Percentiles rank a stretch among this genome's conserved stretches.
Conservation (phyloP, 805 yeast species). For the Lachancea cidri region DNA sequence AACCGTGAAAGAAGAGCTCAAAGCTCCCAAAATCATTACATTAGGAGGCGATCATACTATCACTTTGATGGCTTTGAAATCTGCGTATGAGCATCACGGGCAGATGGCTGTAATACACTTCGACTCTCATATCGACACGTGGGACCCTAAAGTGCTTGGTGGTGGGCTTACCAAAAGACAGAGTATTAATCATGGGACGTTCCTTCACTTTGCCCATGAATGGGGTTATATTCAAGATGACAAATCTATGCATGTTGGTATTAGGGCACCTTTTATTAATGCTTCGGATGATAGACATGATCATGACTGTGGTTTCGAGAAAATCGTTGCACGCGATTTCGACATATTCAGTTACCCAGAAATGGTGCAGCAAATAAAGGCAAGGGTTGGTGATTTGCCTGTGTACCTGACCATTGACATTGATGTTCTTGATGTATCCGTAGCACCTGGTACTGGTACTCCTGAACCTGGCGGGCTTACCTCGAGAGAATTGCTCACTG, state of each 20-base stretch:
- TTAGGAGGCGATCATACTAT: conserved; percentile 62
- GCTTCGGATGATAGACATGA: conserved; percentile 44
- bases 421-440: conserved; percentile 59
- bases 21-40: conserved; percentile 42
- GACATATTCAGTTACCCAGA: conserved; percentile 37
- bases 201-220: conserved; percentile 61
- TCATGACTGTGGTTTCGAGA: conserved; percentile 41
- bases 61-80: conserved; percentile 45
- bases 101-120: conserved; percentile 53
- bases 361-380: conserved; percentile 32
- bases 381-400: conserved; percentile 30
- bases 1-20: conserved; percentile 16
- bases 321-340: conserved; percentile 41
- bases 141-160: conserved; percentile 56
- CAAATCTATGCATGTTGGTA: conserved; percentile 53
- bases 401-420: conserved; percentile 46
- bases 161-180: conserved; percentile 55
- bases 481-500: conserved; percentile 49
- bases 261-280: conserved; percentile 52
- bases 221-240: conserved; percentile 47
- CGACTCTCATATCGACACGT: conserved; percentile 65
- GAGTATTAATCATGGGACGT: conserved; percentile 59
- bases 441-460: conserved; percentile 68
- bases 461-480: conserved; percentile 66
- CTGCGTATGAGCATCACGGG: conserved; percentile 46